Evolutionary conservation across 1,284 basidiomycete species (phyloP).

Genomic region (Porodaedalea pini): DNA sequence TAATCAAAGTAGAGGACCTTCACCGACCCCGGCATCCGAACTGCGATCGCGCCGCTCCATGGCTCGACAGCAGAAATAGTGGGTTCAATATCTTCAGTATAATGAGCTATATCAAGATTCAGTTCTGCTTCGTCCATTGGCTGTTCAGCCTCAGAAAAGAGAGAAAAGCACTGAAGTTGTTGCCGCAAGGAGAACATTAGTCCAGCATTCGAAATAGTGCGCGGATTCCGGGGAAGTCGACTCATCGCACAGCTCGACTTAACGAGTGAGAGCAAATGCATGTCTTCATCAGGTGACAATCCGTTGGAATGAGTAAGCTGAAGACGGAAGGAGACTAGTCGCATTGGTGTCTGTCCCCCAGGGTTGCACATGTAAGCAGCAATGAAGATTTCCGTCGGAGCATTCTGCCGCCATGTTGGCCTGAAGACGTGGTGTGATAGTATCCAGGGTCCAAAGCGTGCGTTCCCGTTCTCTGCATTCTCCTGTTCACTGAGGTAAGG

Average conservation of each 20-base stretch:
- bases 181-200: conserved; percentile 4
- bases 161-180: not conserved
- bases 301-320: not conserved
- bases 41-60: conserved; percentile 12
- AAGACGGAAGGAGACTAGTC: not conserved
- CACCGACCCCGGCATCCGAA: not conserved
- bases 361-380: not conserved
- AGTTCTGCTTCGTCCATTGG: not conserved
- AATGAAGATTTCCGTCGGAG: conserved; percentile 3
- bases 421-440: not conserved
- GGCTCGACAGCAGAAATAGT: conserved; percentile 8
- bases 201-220: conserved; percentile 3
- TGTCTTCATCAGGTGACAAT: not conserved
- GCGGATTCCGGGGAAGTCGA: conserved; percentile 9
- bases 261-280: not conserved
- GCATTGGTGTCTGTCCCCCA: not conserved
- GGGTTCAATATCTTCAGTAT: not conserved
- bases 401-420: conserved; percentile 1
- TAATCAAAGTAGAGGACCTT: conserved; percentile 10
- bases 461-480: not conserved
- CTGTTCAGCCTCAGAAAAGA: conserved; percentile 6
- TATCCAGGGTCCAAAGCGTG: not conserved
- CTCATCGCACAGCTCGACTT: not conserved
- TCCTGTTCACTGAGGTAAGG: not conserved
- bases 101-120: not conserved